Evolutionary conservation across 768 basidiomycete species (phyloP).

Genomic region (Amanita jacksonii): DNA sequence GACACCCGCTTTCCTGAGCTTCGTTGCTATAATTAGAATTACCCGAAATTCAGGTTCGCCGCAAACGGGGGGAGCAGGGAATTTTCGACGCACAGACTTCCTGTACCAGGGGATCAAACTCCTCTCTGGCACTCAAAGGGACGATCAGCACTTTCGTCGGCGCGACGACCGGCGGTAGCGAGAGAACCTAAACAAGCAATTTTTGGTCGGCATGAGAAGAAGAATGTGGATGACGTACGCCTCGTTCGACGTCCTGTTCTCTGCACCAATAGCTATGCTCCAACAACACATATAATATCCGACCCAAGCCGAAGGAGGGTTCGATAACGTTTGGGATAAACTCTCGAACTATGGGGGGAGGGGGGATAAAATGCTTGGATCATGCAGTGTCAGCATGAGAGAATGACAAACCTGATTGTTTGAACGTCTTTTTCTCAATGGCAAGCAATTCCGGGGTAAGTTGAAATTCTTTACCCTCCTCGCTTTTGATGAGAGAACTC

Average conservation of each 20-base stretch:
- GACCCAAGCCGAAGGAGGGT: constrained; percentile 95
- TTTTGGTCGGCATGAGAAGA: not conserved
- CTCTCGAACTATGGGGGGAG: constrained; percentile 61
- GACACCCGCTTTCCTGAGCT: constrained; percentile 81
- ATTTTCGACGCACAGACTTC: constrained; percentile 86
- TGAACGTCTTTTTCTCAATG: constrained; percentile 78
- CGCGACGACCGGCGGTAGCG: constrained; percentile 81
- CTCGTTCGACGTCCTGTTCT: constrained; percentile 85
- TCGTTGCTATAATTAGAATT: constrained; percentile 45
- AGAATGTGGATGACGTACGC: constrained; percentile 40
- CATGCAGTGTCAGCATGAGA: not conserved
- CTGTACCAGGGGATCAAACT: constrained; percentile 73
- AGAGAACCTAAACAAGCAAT: constrained; percentile 57
- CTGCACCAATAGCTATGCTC: constrained; percentile 97
- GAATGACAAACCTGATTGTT: constrained; percentile 62
- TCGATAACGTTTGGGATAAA: constrained; percentile 98
- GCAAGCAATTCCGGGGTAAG: constrained; percentile 67
- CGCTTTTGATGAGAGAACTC: constrained; percentile 44
- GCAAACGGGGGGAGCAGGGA: too few relatives aligned
- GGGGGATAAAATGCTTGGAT: too few relatives aligned
- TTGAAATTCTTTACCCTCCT: constrained; percentile 58
- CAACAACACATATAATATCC: constrained; percentile 87
- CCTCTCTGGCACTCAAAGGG: constrained; percentile 78
- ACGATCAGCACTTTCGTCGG: constrained; percentile 97
- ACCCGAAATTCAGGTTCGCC: not conserved